Evolutionary conservation across 1,284 basidiomycete species (phyloP).

Genomic region (Rhodotorula sp.): DNA sequence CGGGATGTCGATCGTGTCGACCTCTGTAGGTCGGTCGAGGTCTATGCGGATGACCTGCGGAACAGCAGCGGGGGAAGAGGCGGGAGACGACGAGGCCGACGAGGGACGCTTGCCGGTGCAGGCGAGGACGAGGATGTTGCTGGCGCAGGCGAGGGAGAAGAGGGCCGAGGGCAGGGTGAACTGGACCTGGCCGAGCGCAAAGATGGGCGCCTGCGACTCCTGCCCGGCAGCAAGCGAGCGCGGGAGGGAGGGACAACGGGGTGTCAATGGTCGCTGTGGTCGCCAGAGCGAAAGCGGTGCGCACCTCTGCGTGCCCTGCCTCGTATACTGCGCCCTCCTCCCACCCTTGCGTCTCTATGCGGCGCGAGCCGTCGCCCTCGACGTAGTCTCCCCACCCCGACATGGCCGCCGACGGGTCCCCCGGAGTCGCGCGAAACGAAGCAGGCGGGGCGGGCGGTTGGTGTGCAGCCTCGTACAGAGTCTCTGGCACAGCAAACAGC

Average conservation of each 20-base stretch:
- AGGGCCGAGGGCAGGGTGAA: constrained; percentile 80
- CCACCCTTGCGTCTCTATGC: constrained; percentile 25
- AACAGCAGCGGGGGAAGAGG: neutral
- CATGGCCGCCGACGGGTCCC: neutral
- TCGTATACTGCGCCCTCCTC: constrained; percentile 32
- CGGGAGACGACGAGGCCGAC: constrained; percentile 25
- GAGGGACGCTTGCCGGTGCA: constrained; percentile 27
- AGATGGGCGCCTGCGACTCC: constrained; percentile 30
- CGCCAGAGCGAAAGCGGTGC: neutral
- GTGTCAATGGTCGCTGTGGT: neutral
- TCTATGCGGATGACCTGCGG: constrained; percentile 44
- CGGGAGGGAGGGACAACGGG: neutral
- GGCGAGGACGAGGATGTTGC: constrained; percentile 65
- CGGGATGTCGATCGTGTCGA: constrained; percentile 38
- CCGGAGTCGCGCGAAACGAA: too few relatives aligned
- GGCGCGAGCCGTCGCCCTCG: neutral
- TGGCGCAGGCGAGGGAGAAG: constrained; percentile 74
- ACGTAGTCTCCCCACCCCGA: constrained; percentile 14
- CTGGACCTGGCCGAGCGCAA: constrained; percentile 59
- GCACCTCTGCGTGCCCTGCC: constrained; percentile 19
- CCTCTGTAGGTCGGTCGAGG: constrained; percentile 42
- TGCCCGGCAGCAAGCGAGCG: neutral
- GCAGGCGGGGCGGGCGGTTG: too few relatives aligned
- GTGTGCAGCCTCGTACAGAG: too few relatives aligned
- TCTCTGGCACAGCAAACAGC: too few relatives aligned